phyloP scores from a whole-genome alignment of 148 eudicot genomes.

The Amaranthus hypochondriacus region DNA sequence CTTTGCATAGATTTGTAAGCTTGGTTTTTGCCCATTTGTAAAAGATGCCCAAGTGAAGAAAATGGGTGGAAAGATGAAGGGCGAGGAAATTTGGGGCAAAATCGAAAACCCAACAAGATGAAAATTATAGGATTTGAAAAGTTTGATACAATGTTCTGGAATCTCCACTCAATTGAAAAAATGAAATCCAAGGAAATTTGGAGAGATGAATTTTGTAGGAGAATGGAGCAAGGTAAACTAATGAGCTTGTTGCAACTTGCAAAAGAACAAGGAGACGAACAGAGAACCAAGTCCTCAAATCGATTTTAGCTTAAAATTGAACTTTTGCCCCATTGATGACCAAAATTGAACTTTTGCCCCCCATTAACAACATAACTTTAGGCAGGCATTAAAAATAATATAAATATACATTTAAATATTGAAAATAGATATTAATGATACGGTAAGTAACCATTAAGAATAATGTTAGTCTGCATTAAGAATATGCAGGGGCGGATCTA shows the following conservation, averaged over 20 bases:
- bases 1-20: constrained; percentile 89
- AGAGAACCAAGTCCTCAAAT: constrained; percentile 1
- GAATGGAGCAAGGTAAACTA: background rate
- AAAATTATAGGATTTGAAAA: background rate
- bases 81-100: constrained; percentile 8
- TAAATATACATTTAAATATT: too few species aligned
- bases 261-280: background rate
- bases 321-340: too few species aligned
- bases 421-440: too few species aligned
- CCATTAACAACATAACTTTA: too few species aligned
- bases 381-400: too few species aligned
- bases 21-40: constrained; percentile 76
- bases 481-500: too few species aligned
- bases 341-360: too few species aligned
- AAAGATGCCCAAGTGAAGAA: constrained; percentile 28
- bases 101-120: constrained; percentile 12
- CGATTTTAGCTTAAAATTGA: too few species aligned
- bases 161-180: constrained; percentile 15
- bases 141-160: background rate
- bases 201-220: constrained; percentile 9
- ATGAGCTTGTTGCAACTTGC: background rate
- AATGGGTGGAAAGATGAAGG: background rate
- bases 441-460: too few species aligned
- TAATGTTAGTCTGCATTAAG: too few species aligned
- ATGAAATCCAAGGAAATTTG: background rate